These are phyloP conservation scores for Phytophthora rubi DNA, from an alignment of 352 stramenopile genomes.

Conservation along the genomic window DNA sequence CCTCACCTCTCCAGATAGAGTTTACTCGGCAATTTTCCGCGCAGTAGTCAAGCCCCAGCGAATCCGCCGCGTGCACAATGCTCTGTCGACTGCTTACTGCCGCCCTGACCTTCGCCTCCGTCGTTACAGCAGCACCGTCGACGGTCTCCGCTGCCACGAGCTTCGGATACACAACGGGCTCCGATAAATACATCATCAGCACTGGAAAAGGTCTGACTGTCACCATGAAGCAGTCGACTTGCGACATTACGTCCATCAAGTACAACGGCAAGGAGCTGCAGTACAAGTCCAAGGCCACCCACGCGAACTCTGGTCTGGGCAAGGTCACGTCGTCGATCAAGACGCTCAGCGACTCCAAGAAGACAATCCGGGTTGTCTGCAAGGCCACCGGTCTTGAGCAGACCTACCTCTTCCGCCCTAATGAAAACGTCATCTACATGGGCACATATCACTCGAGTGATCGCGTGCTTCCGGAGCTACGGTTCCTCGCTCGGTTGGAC, in stretches of 20 bases:
- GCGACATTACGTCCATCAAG: constrained; percentile 49
- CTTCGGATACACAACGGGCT: constrained; percentile 44
- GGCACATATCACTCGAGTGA: constrained; percentile 47
- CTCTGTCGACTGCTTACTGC: constrained; percentile 11
- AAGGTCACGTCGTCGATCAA: constrained; percentile 40
- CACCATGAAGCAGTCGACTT: constrained; percentile 52
- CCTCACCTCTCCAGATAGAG: background rate
- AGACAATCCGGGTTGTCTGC: constrained; percentile 52
- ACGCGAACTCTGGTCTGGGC: constrained; percentile 54
- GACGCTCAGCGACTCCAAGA: constrained; percentile 35
- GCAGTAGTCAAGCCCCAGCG: constrained; percentile 7
- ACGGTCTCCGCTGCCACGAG: constrained; percentile 27
- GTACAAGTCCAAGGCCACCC: constrained; percentile 49
- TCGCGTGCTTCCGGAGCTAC: constrained; percentile 46
- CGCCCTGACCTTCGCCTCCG: constrained; percentile 1
- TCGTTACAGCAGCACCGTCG: constrained; percentile 10
- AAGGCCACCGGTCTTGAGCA: constrained; percentile 42
- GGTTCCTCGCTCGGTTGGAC: constrained; percentile 55
- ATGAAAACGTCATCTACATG: constrained; percentile 60
- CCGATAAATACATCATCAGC: constrained; percentile 48
- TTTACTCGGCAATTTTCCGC: constrained; percentile 24
- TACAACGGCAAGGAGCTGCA: constrained; percentile 51
- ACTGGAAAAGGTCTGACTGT: constrained; percentile 39
- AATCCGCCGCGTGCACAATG: constrained; percentile 4
- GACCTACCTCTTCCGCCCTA: constrained; percentile 57